Evolutionary conservation across 768 basidiomycete species (phyloP), one percentile per base, ranked within the genome.

Genomic region (Gautieria morchelliformis): DNA sequence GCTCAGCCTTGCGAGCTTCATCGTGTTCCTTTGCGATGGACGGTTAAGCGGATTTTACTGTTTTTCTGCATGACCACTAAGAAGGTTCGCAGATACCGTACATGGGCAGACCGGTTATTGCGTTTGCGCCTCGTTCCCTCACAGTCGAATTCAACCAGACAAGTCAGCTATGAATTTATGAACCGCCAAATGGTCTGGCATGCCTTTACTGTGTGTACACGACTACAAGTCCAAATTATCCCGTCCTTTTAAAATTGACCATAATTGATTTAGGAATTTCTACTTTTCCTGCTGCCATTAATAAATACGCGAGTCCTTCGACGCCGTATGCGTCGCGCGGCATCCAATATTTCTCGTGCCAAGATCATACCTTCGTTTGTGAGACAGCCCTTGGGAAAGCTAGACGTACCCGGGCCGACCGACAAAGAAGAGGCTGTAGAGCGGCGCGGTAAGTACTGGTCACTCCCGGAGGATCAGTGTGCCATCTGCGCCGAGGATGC

Each of bases 181-280:
- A 97, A 98, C 65, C 88, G 96, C 63, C 95, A 98, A 69, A 89
- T 99, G 80, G 96, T 99, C 55, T 99, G 96, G 96, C 91, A 94
- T 67, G 90, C 93, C 0, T 95, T 98, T 69, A 98, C 96, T 7
- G 95, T 95, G 66, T 55, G 89, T 71, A 17, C 24, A 22, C 37
- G 20, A 44, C 10, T 37, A 37, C 51, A 42, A 27, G 27, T 27
- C 27, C 35, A 17, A 51, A 56, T 44, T 58, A 60, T 47, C 61
- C n/a, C 35, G 27, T 37, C 2, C 35, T 37, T 9, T 37, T 37
- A 10, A 37, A 37, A 9, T 37, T 17, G 42, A 19, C 46, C 35
- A 37, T 37, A 2, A 2, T 37, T 37, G 14, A 37, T 41, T 30
- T 61, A 98, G 95, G 94, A 98, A 80, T 97, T 98, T 70, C 76